Conservation (phyloP, 306 rosid genomes). For the Alnus glutinosa region DNA sequence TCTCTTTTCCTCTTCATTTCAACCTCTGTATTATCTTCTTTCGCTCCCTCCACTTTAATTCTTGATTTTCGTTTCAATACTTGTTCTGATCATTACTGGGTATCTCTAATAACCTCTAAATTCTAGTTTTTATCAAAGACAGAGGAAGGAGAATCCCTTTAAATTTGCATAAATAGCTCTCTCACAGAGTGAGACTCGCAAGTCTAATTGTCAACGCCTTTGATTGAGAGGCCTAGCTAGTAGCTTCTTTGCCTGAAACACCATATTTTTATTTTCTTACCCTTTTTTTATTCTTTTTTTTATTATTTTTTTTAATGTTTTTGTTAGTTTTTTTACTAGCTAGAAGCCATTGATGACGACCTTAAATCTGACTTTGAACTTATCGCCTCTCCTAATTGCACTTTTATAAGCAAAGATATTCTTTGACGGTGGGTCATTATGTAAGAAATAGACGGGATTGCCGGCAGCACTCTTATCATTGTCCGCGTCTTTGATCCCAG, state of each 20-base stretch:
- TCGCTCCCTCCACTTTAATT: conserved; percentile 7
- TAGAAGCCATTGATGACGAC: conserved; percentile 46
- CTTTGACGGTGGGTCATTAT: neutral
- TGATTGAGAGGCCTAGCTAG: conserved; percentile 16
- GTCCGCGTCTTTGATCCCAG: neutral
- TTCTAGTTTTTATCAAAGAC: too few species aligned
- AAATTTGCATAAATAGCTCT: conserved; percentile 22
- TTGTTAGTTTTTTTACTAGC: neutral
- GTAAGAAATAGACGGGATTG: neutral
- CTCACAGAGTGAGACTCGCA: conserved; percentile 23
- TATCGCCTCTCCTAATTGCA: conserved; percentile 25
- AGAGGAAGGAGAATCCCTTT: neutral
- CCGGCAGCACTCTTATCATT: neutral
- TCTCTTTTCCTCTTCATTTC: conserved; percentile 51
- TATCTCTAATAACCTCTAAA: too few species aligned
- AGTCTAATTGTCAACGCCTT: conserved; percentile 13
- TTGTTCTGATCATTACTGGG: neutral
- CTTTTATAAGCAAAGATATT: neutral
- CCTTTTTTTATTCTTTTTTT: neutral
- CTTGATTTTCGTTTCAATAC: neutral
- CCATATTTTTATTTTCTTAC: neutral
- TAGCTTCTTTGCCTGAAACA: conserved; percentile 3
- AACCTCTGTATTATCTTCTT: conserved; percentile 9
- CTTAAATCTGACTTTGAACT: conserved; percentile 48
- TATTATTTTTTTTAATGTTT: conserved; percentile 7